A percentile compares a stretch with the other conserved stretches of the same genome.
Evolutionary conservation across 495 filamentous ascomycete genomes (phyloP).

Genomic region (Neurospora sp.): DNA sequence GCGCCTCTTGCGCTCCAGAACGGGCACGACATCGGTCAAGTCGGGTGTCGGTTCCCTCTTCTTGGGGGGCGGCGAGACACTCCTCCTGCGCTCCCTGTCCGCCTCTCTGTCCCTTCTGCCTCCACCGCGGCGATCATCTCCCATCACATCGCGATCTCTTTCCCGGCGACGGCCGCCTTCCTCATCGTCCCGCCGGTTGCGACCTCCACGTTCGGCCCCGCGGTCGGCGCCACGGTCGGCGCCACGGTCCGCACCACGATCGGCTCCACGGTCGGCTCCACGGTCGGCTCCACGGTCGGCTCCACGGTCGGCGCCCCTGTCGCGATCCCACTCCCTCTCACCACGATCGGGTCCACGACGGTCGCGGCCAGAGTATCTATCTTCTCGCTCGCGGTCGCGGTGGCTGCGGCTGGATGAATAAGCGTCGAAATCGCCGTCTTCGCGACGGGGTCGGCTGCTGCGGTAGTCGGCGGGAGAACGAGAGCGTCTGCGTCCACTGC

Average conservation of each 20-base stretch:
- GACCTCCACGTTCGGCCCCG: constrained; percentile 31
- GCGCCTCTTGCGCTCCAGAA: constrained; percentile 76
- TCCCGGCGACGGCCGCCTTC: constrained; percentile 33
- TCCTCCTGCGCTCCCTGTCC: constrained; percentile 62
- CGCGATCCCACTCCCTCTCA: constrained; percentile 58
- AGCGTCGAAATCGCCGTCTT: constrained; percentile 66
- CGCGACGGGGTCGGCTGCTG: constrained; percentile 43
- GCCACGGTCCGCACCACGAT: constrained; percentile 41
- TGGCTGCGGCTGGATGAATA: constrained; percentile 88
- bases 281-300: constrained; percentile 37
- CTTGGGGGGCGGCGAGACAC: constrained; percentile 69
- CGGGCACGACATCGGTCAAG: constrained; percentile 68
- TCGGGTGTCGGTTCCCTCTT: constrained; percentile 94
- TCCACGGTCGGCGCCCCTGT: constrained; percentile 40
- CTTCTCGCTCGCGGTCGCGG: constrained; percentile 83
- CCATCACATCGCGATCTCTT: constrained; percentile 34
- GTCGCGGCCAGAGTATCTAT: constrained; percentile 65
- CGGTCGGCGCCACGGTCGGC: constrained; percentile 48
- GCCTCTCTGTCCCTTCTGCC: constrained; percentile 38
- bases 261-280: not conserved
- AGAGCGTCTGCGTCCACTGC: constrained; percentile 59
- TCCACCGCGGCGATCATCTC: constrained; percentile 41
- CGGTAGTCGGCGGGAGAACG: constrained; percentile 60
- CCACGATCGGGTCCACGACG: constrained; percentile 25
- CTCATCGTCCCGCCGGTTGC: constrained; percentile 18